phyloP scores from a whole-genome alignment of 2,329 filamentous ascomycete genomes.

The Venturia oleaginea region DNA sequence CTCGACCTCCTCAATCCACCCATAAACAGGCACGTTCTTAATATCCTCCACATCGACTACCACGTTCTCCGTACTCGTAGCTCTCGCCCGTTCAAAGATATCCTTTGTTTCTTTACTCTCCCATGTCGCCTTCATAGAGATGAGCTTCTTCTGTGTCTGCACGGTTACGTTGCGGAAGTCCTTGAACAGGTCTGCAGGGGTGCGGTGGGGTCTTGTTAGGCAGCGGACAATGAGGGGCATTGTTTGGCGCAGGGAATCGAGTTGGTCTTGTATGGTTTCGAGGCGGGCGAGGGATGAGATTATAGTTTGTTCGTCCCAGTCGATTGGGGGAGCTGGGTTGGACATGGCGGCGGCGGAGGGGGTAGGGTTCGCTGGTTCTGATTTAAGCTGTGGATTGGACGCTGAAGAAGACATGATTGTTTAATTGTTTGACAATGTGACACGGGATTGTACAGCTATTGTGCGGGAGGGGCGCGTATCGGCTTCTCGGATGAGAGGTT shows the following conservation, averaged over 20 bases:
- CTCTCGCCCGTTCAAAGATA: neutral
- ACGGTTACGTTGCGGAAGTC: conserved; percentile 3
- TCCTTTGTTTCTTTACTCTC: conserved; percentile 1
- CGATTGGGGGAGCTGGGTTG: neutral
- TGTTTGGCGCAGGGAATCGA: conserved; percentile 9
- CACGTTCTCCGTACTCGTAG: neutral
- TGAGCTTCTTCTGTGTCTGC: conserved; percentile 1
- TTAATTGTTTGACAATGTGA: no score
- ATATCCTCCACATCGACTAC: neutral
- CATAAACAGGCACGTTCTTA: conserved; percentile 9
- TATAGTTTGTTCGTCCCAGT: conserved; percentile 8
- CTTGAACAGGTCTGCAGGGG: conserved; percentile 2
- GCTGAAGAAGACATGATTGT: neutral
- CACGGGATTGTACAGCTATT: no score
- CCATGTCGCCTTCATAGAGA: neutral
- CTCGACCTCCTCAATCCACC: conserved; percentile 14
- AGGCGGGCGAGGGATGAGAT: conserved; percentile 8
- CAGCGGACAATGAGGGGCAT: neutral
- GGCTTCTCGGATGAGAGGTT: no score
- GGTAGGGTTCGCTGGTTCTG: neutral
- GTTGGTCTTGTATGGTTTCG: conserved; percentile 7
- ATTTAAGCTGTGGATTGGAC: neutral
- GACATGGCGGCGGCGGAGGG: neutral
- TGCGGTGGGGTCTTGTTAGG: neutral
- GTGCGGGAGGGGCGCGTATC: no score